Base-by-base conservation (phyloP, 106 monocot genomes). In the Acorus gramineus region DNA sequence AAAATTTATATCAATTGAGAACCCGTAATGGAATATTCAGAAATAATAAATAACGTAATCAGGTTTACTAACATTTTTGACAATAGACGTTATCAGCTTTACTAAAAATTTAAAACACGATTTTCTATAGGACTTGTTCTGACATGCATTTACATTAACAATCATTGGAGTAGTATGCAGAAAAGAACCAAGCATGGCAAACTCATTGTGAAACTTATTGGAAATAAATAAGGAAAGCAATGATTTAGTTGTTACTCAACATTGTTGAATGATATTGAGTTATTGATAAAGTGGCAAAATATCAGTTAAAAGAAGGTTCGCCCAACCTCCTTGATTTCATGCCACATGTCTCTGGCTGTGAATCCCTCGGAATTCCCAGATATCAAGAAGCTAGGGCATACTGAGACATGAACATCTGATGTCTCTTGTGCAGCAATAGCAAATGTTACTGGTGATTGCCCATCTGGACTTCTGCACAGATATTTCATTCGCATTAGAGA, bases 341-440 rank as follows among this genome's bases (percentile, higher is more conserved):
- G 62, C 96, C 96, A 98, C 91, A 91, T 87, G 50, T 98, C 85
- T 42, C 50, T 74, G 44, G 91, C 96, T 46, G 87, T 79, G 53
- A 87, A 77, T 53, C 62, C 73, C 51, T 71, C 69, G 50, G 77
- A 76, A 14, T 75, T 81, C 73, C 86, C 83, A 69, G 78, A 83
- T 72, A 87, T 61, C 13, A 75, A 57, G 52, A 91, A 96, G 69
- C 28, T 77, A 54, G 90, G 87, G 56, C 91, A 96, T 59, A 74
- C 76, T 46, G 96, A 91, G 65, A 96, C 77, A 56, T 81, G 82
- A 66, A 91, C 79, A 74, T 87, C 71, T 60, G 57, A 60, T 56
- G 87, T 87, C 61, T 87, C 87, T 75, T 96, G 80, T 75, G 91
- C 87, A 46, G 96, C 96, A 57, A 96, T 82, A 49, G 87, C 90